These are phyloP conservation scores for Xeromyces bisporus DNA, from an alignment of 495 filamentous ascomycete genomes.

Conservation along the genomic window DNA sequence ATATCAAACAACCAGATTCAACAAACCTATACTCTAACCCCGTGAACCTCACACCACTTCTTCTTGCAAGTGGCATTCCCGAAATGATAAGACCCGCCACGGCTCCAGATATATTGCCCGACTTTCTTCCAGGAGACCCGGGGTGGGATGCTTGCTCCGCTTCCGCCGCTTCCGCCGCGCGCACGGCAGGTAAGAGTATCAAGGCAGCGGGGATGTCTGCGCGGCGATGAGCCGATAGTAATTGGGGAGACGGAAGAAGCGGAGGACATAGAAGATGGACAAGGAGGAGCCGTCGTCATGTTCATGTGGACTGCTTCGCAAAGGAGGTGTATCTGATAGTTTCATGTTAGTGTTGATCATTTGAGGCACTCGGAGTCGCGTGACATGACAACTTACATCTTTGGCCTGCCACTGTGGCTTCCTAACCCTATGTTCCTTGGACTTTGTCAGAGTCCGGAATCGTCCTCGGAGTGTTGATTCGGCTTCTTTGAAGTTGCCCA, in stretches of 20 bases:
- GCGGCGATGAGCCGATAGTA: no score
- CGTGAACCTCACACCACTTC: constrained; percentile 40
- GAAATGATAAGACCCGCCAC: constrained; percentile 72
- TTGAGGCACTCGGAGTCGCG: no score
- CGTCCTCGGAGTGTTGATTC: constrained; percentile 79
- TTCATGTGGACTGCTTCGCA: constrained; percentile 20
- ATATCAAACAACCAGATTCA: background rate
- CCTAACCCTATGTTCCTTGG: constrained; percentile 52
- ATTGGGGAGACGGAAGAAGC: no score
- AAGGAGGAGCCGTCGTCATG: no score
- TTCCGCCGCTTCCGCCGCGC: background rate
- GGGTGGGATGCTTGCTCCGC: constrained; percentile 7
- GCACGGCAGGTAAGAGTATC: background rate
- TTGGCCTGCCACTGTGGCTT: constrained; percentile 60
- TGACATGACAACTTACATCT: constrained; percentile 47
- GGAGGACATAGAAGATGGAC: constrained; percentile 23
- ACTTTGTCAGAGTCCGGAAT: constrained; percentile 63
- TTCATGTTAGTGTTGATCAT: no score
- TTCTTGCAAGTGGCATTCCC: constrained; percentile 79
- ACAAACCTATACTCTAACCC: constrained; percentile 4
- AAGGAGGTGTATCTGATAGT: constrained; percentile 18
- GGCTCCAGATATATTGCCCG: constrained; percentile 45
- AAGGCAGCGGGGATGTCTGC: no score
- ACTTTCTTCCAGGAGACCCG: constrained; percentile 76
- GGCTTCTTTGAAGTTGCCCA: constrained; percentile 53